Evolutionary conservation across 176 grass and related monocot genomes (phyloP), one percentile per base, ranked within the genome.

Genomic region (Phoenix roebelenii): DNA sequence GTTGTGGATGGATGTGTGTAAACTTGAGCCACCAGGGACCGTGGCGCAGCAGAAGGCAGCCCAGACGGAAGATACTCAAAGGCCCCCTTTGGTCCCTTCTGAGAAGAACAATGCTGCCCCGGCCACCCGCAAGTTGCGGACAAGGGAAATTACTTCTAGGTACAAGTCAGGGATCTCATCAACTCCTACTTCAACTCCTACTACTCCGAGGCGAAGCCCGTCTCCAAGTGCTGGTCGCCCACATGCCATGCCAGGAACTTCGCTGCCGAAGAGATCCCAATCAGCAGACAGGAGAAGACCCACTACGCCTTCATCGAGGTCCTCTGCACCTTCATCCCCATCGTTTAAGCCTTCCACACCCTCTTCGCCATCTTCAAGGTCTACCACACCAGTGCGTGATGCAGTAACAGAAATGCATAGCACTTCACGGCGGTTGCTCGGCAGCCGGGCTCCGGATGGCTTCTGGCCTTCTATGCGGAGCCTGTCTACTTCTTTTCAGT

Each of bases 381-480:
- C 86, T 7, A 77, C 77, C 18, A 85, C 87, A 23, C 87, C 87
- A 29, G 65, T 75, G 51, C 73, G 69, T 28, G 93, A 92, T 59
- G 72, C 79, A 6, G 61, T 80, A 53, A 49, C 73, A 3, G 79
- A 77, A 61, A 66, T 62, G 18, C 72, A 76, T 50, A 81, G 52
- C 18, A 54, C 79, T 25, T 54, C 78, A 6, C 64, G 79, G 17
- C 72, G 60, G 51, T 23, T 78, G 67, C 51, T 75, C 0, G 52
- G 74, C 20, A 67, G 67, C 57, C 69, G 73, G 65, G 60, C 67
- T 71, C 78, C 84, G 61, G 93, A 92, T 61, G 87, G 87, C 30
- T 30, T 92, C 63, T 98, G 93, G 93, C 84, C 93, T 50, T 85
- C 93, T 67, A 88, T 87, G 79, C 75, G 93, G 66, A 85, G 39